These are phyloP conservation scores for Triticum timopheevii DNA, from an alignment of 176 grass and related monocot genomes.

Conservation along the genomic window DNA sequence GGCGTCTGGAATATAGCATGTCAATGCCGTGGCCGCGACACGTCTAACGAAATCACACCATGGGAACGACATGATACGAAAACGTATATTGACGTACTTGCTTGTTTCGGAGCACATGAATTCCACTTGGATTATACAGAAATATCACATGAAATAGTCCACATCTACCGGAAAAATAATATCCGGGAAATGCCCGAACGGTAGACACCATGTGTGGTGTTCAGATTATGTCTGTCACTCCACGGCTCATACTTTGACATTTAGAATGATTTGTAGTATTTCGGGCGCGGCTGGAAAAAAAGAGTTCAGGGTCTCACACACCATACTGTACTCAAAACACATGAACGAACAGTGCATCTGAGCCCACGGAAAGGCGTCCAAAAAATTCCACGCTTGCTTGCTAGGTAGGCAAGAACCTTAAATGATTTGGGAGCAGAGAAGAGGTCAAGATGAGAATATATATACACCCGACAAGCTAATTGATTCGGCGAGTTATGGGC, in stretches of 20 bases:
- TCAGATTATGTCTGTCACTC: neutral
- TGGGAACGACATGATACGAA: neutral
- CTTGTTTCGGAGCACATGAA: neutral
- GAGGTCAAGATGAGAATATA: neutral
- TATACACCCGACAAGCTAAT: neutral
- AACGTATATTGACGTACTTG: neutral
- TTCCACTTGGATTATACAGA: neutral
- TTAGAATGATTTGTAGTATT: neutral
- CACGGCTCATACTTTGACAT: neutral
- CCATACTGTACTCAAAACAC: no score
- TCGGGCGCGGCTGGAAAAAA: no score
- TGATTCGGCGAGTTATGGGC: constrained; percentile 4
- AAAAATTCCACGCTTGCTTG: no score
- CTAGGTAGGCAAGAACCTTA: neutral
- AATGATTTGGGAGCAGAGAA: neutral
- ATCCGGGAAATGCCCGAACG: neutral
- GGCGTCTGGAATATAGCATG: neutral
- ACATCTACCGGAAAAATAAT: neutral
- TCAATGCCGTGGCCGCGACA: neutral
- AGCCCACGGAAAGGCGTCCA: neutral
- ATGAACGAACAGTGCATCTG: neutral
- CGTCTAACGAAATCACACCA: neutral
- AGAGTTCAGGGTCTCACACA: neutral
- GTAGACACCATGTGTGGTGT: neutral
- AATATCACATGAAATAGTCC: neutral